A percentile compares a stretch with the other conserved stretches of the same genome.
Evolutionary conservation across 495 filamentous ascomycete genomes (phyloP).

Genomic region (Glonium stellatum): DNA sequence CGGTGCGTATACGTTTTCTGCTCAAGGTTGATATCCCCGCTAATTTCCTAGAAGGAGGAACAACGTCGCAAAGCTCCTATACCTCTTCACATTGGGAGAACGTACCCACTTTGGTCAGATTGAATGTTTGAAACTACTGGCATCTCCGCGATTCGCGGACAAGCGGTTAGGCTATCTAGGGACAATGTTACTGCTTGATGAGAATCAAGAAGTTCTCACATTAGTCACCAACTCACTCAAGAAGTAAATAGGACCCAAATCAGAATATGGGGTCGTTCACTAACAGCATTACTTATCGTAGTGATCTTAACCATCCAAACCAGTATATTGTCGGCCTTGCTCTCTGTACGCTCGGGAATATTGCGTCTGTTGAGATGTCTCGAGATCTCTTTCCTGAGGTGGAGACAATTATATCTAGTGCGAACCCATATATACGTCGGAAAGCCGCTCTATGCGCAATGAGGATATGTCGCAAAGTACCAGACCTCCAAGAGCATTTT

Average conservation of each 20-base stretch:
- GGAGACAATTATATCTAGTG: constrained; percentile 78
- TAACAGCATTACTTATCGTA: constrained; percentile 37
- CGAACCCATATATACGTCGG: constrained; percentile 92
- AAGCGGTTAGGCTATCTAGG: constrained; percentile 94
- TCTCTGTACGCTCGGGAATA: constrained; percentile 91
- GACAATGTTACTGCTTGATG: constrained; percentile 91
- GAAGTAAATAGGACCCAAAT: constrained; percentile 54
- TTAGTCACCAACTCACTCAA: constrained; percentile 95
- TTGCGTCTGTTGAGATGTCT: constrained; percentile 98
- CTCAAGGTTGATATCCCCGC: constrained; percentile 14
- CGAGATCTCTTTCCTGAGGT: constrained; percentile 93
- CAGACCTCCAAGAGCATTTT: constrained; percentile 95
- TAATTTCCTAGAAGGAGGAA: constrained; percentile 60
- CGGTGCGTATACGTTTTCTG: constrained; percentile 50
- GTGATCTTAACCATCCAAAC: constrained; percentile 93
- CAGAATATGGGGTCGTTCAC: constrained; percentile 1
- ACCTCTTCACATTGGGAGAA: constrained; percentile 97
- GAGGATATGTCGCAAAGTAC: constrained; percentile 96
- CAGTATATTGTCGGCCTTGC: constrained; percentile 97
- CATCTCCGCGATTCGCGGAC: constrained; percentile 95
- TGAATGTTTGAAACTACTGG: constrained; percentile 95
- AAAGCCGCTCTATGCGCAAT: constrained; percentile 99
- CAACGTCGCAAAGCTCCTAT: constrained; percentile 96
- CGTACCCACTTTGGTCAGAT: constrained; percentile 98
- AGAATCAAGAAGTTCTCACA: constrained; percentile 97